Conservation (phyloP, 73 alveolate genomes). For the Paramecium caudatum region DNA sequence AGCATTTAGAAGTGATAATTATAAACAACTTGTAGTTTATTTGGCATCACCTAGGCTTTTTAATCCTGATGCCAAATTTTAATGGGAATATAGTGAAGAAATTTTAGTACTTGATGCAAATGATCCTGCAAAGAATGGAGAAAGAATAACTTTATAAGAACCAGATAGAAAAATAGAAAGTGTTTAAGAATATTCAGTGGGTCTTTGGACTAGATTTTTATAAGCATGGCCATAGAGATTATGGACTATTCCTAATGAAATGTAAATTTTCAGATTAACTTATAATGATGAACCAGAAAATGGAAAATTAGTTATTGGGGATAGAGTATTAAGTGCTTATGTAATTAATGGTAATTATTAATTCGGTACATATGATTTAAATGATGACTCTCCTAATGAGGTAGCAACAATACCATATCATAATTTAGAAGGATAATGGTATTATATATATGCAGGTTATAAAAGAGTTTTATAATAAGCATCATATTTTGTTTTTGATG, state of each 20-base stretch:
- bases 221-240: constrained; percentile 3
- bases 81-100: constrained; percentile 49
- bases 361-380: constrained; percentile 56
- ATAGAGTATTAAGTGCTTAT: constrained; percentile 37
- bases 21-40: background rate
- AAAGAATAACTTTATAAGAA: background rate
- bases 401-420: constrained; percentile 8
- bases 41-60: background rate
- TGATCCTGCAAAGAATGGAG: background rate
- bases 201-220: constrained; percentile 51
- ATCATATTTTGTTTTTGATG: constrained; percentile 32
- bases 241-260: background rate
- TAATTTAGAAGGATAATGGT: constrained; percentile 36
- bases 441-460: constrained; percentile 51
- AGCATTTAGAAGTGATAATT: constrained; percentile 37
- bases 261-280: constrained; percentile 46
- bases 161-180: background rate
- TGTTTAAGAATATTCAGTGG: constrained; percentile 8
- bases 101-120: background rate
- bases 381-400: constrained; percentile 50
- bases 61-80: constrained; percentile 6
- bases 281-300: constrained; percentile 29
- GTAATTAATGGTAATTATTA: constrained; percentile 10
- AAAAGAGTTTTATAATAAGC: constrained; percentile 18
- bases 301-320: constrained; percentile 26